phyloP scores from a whole-genome alignment of 495 filamentous ascomycete species.

The Neurospora pannonica region DNA sequence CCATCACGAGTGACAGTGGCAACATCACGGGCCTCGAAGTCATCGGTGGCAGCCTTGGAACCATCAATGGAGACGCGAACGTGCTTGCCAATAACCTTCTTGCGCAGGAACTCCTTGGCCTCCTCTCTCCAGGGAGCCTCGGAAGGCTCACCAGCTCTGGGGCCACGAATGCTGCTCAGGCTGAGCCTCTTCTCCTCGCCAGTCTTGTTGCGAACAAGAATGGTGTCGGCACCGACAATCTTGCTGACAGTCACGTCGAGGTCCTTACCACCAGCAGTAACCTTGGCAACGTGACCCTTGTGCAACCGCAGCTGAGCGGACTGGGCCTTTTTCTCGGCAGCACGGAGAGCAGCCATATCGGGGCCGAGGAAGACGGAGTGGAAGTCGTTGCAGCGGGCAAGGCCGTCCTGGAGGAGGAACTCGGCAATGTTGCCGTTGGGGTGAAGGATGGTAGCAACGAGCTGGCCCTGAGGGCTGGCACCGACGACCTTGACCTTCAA shows the following conservation, averaged over 20 bases:
- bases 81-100: slow-evolving; percentile 91
- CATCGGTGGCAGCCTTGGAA: slow-evolving; percentile 80
- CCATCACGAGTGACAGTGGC: slow-evolving; percentile 73
- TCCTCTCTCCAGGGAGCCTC: slow-evolving; percentile 81
- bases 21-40: slow-evolving; percentile 89
- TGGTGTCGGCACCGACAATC: slow-evolving; percentile 79
- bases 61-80: slow-evolving; percentile 82
- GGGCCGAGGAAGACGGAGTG: slow-evolving; percentile 81
- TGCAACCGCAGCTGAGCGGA: slow-evolving; percentile 63
- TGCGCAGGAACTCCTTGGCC: slow-evolving; percentile 91
- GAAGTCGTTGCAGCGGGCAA: slow-evolving; percentile 87
- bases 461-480: slow-evolving; percentile 73
- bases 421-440: slow-evolving; percentile 86
- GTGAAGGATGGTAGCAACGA: slow-evolving; percentile 73
- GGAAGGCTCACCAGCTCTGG: slow-evolving; percentile 49
- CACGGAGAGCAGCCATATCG: slow-evolving; percentile 76
- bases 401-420: slow-evolving; percentile 74
- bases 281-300: slow-evolving; percentile 60
- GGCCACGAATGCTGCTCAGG: slow-evolving; percentile 85
- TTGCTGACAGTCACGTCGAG: slow-evolving; percentile 74
- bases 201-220: slow-evolving; percentile 73
- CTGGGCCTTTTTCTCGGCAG: slow-evolving; percentile 81
- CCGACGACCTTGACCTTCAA: slow-evolving; percentile 75
- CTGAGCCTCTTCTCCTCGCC: slow-evolving; percentile 83
- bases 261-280: slow-evolving; percentile 42